These are phyloP conservation scores for Gossypium lobatum DNA, from an alignment of 441 rosid genomes.

Conservation along the genomic window DNA sequence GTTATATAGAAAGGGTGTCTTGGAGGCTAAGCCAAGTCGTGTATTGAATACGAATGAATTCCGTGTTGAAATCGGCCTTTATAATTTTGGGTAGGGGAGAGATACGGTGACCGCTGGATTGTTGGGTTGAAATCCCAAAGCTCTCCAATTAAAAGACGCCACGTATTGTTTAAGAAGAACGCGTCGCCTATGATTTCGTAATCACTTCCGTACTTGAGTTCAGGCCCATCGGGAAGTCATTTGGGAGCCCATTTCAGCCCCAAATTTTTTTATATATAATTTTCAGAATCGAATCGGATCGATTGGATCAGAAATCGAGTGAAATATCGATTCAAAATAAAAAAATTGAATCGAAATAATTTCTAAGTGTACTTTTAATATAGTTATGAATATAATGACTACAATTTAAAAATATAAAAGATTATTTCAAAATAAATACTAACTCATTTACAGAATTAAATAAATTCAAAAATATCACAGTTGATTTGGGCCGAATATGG, in stretches of 20 bases:
- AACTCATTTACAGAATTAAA: no score
- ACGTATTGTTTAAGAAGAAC: background rate
- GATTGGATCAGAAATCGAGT: no score
- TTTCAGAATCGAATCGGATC: no score
- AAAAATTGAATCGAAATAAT: no score
- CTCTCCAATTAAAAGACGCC: background rate
- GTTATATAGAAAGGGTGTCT: conserved; percentile 22
- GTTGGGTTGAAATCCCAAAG: background rate
- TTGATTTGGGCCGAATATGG: background rate
- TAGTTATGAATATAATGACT: no score
- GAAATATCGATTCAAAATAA: no score
- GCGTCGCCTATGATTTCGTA: background rate
- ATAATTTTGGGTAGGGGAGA: background rate
- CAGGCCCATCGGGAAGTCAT: background rate
- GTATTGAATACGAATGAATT: background rate
- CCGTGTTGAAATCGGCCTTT: background rate
- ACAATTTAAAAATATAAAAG: no score
- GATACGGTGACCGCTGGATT: background rate
- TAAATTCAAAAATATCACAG: no score
- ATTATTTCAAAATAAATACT: no score
- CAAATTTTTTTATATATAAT: no score
- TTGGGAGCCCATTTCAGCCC: conserved; percentile 19
- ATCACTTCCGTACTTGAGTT: background rate
- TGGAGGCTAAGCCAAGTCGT: conserved; percentile 24
- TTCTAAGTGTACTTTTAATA: no score